A percentile compares a stretch with the other conserved stretches of the same genome.
Evolutionary conservation across 169 alveolate species (phyloP).

Genomic region (Plasmodium knowlesi): DNA sequence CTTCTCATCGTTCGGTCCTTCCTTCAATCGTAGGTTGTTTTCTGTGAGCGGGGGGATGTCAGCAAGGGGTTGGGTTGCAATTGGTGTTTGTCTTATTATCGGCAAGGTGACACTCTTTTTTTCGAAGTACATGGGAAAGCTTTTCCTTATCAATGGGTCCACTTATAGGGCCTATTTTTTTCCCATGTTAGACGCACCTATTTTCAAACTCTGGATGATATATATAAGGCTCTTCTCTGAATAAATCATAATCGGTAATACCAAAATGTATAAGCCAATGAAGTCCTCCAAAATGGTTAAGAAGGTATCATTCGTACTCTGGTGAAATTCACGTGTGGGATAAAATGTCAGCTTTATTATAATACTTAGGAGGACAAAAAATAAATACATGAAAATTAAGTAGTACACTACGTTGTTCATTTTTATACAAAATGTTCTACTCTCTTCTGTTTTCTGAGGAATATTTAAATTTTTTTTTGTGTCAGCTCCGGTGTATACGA

Average conservation of each 20-base stretch:
- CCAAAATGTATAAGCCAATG: constrained; percentile 63
- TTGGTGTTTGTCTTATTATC: not conserved
- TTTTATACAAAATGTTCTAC: constrained; percentile 57
- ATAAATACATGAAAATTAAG: constrained; percentile 52
- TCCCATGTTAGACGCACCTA: constrained; percentile 36
- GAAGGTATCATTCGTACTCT: constrained; percentile 19
- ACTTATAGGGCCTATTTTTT: not conserved
- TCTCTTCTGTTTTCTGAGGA: constrained; percentile 62
- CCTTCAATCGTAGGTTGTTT: constrained; percentile 44
- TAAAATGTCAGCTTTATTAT: constrained; percentile 20
- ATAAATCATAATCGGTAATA: constrained; percentile 71
- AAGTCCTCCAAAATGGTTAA: constrained; percentile 46
- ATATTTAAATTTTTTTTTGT: constrained; percentile 74
- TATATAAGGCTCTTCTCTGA: constrained; percentile 73
- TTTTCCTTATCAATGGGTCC: not conserved
- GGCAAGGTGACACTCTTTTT: not conserved
- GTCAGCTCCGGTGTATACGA: constrained; percentile 76
- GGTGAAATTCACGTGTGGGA: not conserved
- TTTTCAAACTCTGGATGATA: constrained; percentile 69
- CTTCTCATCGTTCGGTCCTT: constrained; percentile 4
- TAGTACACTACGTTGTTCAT: constrained; percentile 74
- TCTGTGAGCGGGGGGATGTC: not conserved
- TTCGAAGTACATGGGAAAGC: not conserved
- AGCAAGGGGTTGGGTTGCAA: not conserved
- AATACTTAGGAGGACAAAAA: constrained; percentile 51